phyloP scores from a whole-genome alignment of 2,329 filamentous ascomycete genomes.

The Dothiorella sarmentorum region DNA sequence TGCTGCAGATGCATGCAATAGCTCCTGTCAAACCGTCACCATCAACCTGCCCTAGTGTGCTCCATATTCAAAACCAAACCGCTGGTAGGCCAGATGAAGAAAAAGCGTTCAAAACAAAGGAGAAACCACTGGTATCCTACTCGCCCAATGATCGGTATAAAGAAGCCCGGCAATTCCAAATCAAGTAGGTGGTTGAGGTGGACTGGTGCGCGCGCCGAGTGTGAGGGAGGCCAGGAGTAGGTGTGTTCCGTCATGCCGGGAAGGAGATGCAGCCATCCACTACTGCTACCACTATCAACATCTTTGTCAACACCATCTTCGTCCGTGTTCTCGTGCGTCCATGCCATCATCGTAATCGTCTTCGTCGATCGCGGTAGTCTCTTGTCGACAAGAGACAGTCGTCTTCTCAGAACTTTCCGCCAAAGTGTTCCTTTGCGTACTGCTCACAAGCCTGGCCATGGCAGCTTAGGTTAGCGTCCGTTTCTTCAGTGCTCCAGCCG shows the following conservation, averaged over 20 bases:
- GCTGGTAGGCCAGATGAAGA: background rate
- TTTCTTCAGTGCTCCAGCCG: slow-evolving; percentile 8
- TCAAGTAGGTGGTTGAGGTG: background rate
- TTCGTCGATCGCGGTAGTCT: background rate
- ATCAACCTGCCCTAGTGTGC: background rate
- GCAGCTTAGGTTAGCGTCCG: slow-evolving; percentile 12
- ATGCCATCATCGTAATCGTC: background rate
- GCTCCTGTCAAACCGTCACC: slow-evolving; percentile 13
- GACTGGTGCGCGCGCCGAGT: background rate
- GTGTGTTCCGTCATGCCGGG: slow-evolving; percentile 1
- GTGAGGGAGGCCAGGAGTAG: background rate
- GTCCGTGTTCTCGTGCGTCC: background rate
- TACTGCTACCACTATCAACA: background rate
- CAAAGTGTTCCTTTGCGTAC: slow-evolving; percentile 94
- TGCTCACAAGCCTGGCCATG: slow-evolving; percentile 70
- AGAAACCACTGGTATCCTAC: slow-evolving; percentile 10
- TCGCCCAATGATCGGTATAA: background rate
- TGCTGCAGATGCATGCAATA: slow-evolving; percentile 14
- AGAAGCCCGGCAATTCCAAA: background rate
- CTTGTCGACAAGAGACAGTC: background rate
- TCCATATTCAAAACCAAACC: background rate
- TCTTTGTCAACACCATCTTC: background rate
- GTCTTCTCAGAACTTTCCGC: slow-evolving; percentile 37
- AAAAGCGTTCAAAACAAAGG: background rate
- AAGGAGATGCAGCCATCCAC: background rate